Conservation (phyloP, 2,329 filamentous ascomycete genomes). For the Pseudogymnoascus sp. region DNA sequence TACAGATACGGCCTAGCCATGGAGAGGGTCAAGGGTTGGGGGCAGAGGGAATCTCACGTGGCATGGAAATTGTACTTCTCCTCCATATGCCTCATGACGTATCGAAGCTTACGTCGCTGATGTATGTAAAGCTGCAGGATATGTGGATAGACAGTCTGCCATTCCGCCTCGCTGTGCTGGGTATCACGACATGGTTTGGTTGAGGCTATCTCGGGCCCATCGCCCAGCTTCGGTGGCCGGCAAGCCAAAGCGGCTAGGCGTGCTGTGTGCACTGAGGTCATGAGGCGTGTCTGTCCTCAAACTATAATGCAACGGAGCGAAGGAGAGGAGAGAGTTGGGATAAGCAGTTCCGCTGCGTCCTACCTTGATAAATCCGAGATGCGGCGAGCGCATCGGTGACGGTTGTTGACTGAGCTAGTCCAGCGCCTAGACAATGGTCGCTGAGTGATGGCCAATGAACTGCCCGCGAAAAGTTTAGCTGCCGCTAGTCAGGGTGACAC, state of each 20-base stretch:
- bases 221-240: background rate
- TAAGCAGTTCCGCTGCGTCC: background rate
- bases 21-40: background rate
- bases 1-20: background rate
- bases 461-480: background rate
- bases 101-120: constrained; percentile 18
- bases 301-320: background rate
- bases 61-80: constrained; percentile 17
- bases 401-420: background rate
- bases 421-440: background rate
- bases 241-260: background rate
- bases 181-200: background rate
- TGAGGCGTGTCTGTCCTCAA: background rate
- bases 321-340: background rate
- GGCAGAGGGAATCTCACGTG: constrained; percentile 14
- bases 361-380: background rate
- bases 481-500: background rate
- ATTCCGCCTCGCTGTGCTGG: constrained; percentile 16
- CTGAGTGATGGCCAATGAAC: background rate
- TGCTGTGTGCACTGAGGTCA: background rate
- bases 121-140: constrained; percentile 19
- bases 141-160: constrained; percentile 17
- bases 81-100: constrained; percentile 19
- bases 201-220: background rate
- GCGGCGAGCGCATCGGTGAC: background rate